Conservation (phyloP, 169 alveolate genomes). For the Nephromyces sp. region DNA sequence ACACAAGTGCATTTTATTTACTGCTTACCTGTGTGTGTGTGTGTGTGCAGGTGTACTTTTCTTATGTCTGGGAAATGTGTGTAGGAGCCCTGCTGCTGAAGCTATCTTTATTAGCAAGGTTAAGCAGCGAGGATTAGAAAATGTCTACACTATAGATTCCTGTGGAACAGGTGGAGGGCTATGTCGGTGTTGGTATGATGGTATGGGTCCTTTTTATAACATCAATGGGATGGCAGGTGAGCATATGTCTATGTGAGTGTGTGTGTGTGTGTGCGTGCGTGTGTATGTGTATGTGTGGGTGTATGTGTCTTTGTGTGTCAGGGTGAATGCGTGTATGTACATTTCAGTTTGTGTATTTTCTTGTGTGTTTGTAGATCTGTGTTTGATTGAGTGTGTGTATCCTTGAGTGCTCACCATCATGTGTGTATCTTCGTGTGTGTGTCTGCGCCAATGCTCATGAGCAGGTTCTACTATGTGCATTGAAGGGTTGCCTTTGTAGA, state of each 20-base stretch:
- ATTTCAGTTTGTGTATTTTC: background rate
- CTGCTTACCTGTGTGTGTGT: too few species aligned
- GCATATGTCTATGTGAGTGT: background rate
- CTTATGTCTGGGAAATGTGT: background rate
- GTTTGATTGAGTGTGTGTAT: background rate
- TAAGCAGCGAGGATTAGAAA: background rate
- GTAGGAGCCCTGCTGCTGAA: background rate
- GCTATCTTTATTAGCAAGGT: background rate
- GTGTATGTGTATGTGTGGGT: background rate
- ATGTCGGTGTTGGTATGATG: background rate
- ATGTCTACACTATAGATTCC: background rate
- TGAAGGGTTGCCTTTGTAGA: too few species aligned
- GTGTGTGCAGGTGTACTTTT: background rate
- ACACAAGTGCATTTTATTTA: too few species aligned
- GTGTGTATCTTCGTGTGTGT: too few species aligned
- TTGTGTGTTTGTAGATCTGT: background rate
- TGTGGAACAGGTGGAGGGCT: background rate
- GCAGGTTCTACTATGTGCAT: too few species aligned
- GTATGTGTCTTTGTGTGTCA: background rate
- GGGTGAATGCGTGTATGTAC: background rate
- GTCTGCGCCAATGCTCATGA: too few species aligned
- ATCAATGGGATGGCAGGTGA: background rate
- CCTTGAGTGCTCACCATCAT: too few species aligned
- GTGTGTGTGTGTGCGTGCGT: background rate
- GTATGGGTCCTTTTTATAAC: background rate